phyloP scores from a whole-genome alignment of 768 basidiomycete species.

The Pleurotus giganteus region DNA sequence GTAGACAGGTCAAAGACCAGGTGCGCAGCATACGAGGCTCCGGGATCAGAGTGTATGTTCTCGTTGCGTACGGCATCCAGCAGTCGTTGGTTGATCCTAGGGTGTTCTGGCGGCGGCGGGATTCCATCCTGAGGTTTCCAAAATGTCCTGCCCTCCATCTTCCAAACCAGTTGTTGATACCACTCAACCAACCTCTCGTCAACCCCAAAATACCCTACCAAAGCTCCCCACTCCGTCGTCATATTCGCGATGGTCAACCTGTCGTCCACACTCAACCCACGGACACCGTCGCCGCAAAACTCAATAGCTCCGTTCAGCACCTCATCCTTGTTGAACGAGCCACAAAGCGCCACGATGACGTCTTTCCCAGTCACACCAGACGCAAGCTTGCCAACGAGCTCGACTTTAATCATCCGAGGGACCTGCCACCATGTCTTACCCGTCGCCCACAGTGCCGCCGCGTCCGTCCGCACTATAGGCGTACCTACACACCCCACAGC shows the following conservation, averaged over 20 bases:
- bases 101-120: conserved; percentile 76
- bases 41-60: conserved; percentile 61
- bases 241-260: conserved; percentile 97
- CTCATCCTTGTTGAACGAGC: conserved; percentile 94
- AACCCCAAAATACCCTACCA: conserved; percentile 93
- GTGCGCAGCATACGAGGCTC: conserved; percentile 81
- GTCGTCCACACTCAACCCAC: conserved; percentile 81
- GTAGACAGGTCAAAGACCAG: conserved; percentile 91
- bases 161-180: conserved; percentile 77
- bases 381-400: conserved; percentile 76
- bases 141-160: conserved; percentile 77
- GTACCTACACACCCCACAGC: conserved; percentile 97
- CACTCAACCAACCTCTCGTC: conserved; percentile 80
- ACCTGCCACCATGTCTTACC: conserved; percentile 99
- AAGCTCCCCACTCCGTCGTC: conserved; percentile 99
- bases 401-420: conserved; percentile 94
- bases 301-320: conserved; percentile 97
- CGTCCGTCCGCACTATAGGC: conserved; percentile 94
- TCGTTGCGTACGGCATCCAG: conserved; percentile 61
- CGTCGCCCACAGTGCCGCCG: conserved; percentile 95
- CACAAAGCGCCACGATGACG: conserved; percentile 95
- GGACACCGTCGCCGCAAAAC: conserved; percentile 88
- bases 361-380: conserved; percentile 97
- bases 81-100: conserved; percentile 76
- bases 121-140: conserved; percentile 49